Evolutionary conservation across 1,284 basidiomycete genomes (phyloP).

Genomic region (Pterula multifida): DNA sequence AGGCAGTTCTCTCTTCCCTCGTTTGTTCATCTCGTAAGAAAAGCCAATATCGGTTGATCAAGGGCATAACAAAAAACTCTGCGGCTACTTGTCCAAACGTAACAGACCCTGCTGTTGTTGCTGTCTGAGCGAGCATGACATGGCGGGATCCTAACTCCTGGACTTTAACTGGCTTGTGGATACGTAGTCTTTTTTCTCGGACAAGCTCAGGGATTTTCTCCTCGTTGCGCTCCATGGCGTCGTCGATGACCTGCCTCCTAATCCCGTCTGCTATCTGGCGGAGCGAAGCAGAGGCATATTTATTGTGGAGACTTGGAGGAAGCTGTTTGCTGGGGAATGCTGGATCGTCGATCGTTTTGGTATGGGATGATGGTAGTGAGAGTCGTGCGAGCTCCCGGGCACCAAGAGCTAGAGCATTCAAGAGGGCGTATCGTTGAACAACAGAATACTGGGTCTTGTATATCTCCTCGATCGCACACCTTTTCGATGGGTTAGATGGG

Average conservation of each 20-base stretch:
- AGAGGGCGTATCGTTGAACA: constrained; percentile 72
- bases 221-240: constrained; percentile 33
- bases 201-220: constrained; percentile 47
- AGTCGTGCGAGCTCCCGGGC: constrained; percentile 78
- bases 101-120: constrained; percentile 10
- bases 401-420: constrained; percentile 78
- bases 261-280: constrained; percentile 48
- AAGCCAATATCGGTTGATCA: constrained; percentile 86
- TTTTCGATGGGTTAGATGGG: constrained; percentile 18
- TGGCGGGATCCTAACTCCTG: constrained; percentile 25
- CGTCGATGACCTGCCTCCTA: constrained; percentile 44
- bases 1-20: constrained; percentile 56
- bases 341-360: constrained; percentile 24
- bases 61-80: constrained; percentile 77
- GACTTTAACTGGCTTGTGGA: constrained; percentile 38
- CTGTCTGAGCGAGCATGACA: not conserved
- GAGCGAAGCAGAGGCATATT: constrained; percentile 25
- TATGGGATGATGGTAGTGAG: constrained; percentile 29
- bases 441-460: constrained; percentile 88
- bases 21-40: constrained; percentile 74
- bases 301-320: constrained; percentile 56
- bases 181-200: constrained; percentile 65
- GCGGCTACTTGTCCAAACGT: constrained; percentile 71
- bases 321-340: constrained; percentile 73
- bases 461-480: constrained; percentile 82